These are phyloP conservation scores for Termitomyces sp. DNA, from an alignment of 768 basidiomycete genomes.

Conservation along the genomic window DNA sequence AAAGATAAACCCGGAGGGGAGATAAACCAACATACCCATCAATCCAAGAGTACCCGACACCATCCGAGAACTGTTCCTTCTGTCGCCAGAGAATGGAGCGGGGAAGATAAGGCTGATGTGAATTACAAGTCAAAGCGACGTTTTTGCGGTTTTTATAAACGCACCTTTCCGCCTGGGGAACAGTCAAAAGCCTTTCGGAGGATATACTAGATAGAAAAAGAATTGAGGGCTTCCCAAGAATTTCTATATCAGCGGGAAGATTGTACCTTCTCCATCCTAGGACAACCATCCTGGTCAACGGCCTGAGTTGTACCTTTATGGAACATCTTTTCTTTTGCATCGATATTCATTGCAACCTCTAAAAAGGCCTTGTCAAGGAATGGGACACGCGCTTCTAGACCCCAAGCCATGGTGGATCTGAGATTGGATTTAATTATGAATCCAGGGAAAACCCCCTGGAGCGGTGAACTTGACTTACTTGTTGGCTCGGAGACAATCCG, in stretches of 20 bases:
- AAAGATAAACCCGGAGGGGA: neutral
- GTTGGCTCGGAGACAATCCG: constrained; percentile 97
- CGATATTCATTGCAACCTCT: constrained; percentile 87
- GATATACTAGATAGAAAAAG: constrained; percentile 62
- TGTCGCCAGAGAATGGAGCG: constrained; percentile 95
- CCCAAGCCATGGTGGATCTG: constrained; percentile 99
- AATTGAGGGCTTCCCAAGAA: neutral
- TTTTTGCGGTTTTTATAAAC: neutral
- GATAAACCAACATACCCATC: constrained; percentile 63
- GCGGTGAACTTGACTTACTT: constrained; percentile 51
- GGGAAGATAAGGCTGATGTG: constrained; percentile 79
- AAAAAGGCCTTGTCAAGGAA: constrained; percentile 98
- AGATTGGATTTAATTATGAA: neutral
- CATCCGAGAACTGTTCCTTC: constrained; percentile 99
- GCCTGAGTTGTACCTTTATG: constrained; percentile 70
- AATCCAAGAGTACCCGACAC: constrained; percentile 98
- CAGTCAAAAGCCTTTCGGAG: constrained; percentile 94
- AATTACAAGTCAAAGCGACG: constrained; percentile 3
- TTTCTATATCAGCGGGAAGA: neutral
- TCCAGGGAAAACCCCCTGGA: neutral
- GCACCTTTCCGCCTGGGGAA: constrained; percentile 70
- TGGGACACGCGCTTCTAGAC: constrained; percentile 95
- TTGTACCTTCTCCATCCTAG: constrained; percentile 91
- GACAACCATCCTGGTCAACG: constrained; percentile 79
- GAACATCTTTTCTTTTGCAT: constrained; percentile 87